Base-by-base conservation (phyloP, 2,329 filamentous ascomycete species). In the Grosmannia serpens region DNA sequence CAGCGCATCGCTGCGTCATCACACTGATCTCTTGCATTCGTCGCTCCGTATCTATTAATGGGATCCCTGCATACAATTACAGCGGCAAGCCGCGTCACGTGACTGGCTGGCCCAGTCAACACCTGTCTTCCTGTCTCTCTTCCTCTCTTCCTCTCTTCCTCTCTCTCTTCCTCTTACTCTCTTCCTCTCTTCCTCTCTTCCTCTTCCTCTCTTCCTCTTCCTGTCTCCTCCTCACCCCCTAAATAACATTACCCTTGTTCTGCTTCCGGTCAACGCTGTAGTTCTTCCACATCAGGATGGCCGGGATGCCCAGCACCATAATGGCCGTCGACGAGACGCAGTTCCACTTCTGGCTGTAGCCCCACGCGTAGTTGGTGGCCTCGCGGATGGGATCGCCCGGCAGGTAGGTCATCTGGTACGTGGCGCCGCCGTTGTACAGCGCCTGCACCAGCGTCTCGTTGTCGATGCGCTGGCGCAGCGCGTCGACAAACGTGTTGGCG, bases 351-450 rank as follows among this genome's bases (percentile, higher is more conserved):
- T 79, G 77, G 2, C 75, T 71, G 53, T 78, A 73, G 11, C 73
- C 77, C 63, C 87, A 87, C 0, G 84, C 81, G 44, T 70, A 68
- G 58, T 82, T 77, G 65, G 87, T 82, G 1, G 78, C 82, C 13
- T 73, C 65, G 44, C 83, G 69, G 3, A 74, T 74, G 0, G 75
- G 71, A 5, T 70, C 75, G 17, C 80, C 81, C 46, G 75, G 65
- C 0, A 75, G 70, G 65, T 82, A 85, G 22, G 68, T 68, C 15
- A 82, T 66, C 60, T 86, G 65, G 61, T 73, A 72, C 35, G 76
- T 73, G 62, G 83, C 85, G 56, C 86, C 81, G 49, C 67, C 66
- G 3, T 67, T 67, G 8, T 71, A 70, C 55, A 78, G 66, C 33
- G 62, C 64, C 62, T 70, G 68, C 7, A 67, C 66, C n/a, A 69